Base-by-base conservation (phyloP, 2,329 filamentous ascomycete genomes). In the Aureobasidium sp. region DNA sequence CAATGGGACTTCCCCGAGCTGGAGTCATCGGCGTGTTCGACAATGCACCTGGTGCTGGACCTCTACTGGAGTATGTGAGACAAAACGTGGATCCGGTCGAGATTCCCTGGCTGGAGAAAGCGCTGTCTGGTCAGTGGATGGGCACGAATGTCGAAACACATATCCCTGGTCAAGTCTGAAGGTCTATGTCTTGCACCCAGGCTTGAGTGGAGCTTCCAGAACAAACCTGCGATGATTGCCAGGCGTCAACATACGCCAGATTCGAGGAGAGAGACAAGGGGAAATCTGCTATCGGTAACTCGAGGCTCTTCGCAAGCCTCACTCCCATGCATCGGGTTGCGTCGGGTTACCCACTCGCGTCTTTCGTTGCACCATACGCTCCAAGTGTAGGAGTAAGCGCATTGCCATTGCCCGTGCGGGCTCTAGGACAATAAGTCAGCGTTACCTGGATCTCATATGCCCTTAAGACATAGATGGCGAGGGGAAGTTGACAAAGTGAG, bases 11-110 rank as follows among this genome's bases (percentile, higher is more conserved):
- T n/a, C 45, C 63, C 21, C 59, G 64, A 13, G 63, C 57, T 30
- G 61, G 63, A 21, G 51, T 64, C 4, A 10, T 65, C 5, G 64
- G 62, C 13, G 9, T 65, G 5, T n/a, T 64, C 34, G 64, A 62
- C 3, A 37, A 48, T n/a, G 55, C 61, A 3, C 51, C 57, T 55
- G 32, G 59, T 21, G 48, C 59, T 37, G 48, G 13, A 9, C 16
- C 39, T 21, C 39, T 66, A 8, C 9, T 63, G 27, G 51, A 51
- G 3, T 66, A 66, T 39, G 63, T 62, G 16, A 21, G 48, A 29
- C 42, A 54, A 1, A 51, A 61, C 3, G 48, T 54, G 16, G 59
- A n/a, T 36, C 59, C 49, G 21, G 48, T 61, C 27, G n/a, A 54
- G 11, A 39, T 61, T 27, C 59, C 48, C 16, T 61, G 59, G 59